phyloP scores from a whole-genome alignment of 2,329 filamentous ascomycete genomes.

The Nectriaceae sp. region DNA sequence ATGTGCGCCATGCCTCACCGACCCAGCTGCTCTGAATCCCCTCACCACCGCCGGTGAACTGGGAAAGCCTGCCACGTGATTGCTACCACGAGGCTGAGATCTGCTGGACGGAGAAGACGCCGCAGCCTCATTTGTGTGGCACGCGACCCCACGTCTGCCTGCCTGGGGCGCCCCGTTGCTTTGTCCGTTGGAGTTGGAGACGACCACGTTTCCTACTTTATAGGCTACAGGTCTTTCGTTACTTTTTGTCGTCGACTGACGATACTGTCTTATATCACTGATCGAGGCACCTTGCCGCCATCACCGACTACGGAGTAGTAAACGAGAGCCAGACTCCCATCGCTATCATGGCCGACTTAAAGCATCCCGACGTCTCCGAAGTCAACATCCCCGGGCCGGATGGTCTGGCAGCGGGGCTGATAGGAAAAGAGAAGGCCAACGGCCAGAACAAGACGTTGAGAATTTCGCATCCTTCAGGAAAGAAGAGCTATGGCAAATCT shows the following conservation, averaged over 20 bases:
- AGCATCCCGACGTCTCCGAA: conserved; percentile 20
- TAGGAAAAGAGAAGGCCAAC: conserved; percentile 16
- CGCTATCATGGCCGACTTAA: conserved; percentile 27
- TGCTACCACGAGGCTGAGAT: conserved; percentile 16
- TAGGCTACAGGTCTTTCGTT: too few species aligned
- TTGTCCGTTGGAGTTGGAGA: not conserved
- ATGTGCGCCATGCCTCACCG: conserved; percentile 24
- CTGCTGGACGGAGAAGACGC: conserved; percentile 3
- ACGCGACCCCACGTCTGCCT: conserved; percentile 22
- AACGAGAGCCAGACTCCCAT: not conserved
- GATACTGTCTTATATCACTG: too few species aligned
- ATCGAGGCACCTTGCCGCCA: not conserved
- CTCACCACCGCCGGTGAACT: conserved; percentile 3
- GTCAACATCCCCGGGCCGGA: conserved; percentile 33
- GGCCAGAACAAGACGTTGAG: conserved; percentile 5
- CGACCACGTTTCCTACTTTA: too few species aligned
- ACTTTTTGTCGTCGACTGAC: too few species aligned
- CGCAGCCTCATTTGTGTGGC: conserved; percentile 10
- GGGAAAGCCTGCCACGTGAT: too few species aligned
- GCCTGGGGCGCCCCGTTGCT: conserved; percentile 2
- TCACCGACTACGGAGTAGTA: not conserved
- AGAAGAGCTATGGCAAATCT: conserved; percentile 50
- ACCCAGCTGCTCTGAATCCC: conserved; percentile 8
- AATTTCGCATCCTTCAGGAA: conserved; percentile 55
- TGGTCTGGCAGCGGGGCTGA: conserved; percentile 24